Evolutionary conservation across 202 grass and related monocot species (phyloP), one percentile per base, ranked within the genome.

Genomic region (Zizania palustris): DNA sequence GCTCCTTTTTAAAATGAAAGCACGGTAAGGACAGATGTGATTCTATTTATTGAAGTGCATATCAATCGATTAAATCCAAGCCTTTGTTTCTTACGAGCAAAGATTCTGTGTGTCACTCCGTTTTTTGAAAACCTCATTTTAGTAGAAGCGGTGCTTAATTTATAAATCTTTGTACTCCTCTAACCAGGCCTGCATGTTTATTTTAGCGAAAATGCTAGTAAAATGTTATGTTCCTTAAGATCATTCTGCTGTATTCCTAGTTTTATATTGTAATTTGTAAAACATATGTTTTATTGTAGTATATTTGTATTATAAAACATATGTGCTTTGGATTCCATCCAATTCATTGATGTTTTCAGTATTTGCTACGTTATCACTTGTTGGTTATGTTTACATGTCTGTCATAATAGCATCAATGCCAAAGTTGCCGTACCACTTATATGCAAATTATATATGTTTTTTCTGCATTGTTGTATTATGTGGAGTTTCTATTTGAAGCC

Each of bases 391-490:
- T 12, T 11, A 38, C 28, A 6, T 57, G 71, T 36, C 7, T 74
- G 43, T 16, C 68, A 74, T 60, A 59, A 58, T 63, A 58, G 39
- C 74, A 65, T 82, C 66, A 59, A 12, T 56, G 14, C 60, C n/a
- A 3, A 82, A 22, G 43, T 43, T 59, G 19, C 1, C 44, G 72
- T 73, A 40, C 60, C 7, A 16, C 34, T 18, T 48, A 18, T 78
- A 64, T 59, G 13, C 33, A 65, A 43, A 21, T 28, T 59, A 16
- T 34, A 16, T 66, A 15, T 7, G 0, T 5, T 56, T 60, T 72
- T 58, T 50, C 5, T 58, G 7, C 33, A 35, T 76, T 70, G 6
- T 44, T 28, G 63, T 5, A 37, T 35, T 45, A 2, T 45, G 3
- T 1, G 4, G 1, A 13, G 35, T 71, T 78, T 78, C 53, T 60